Percentiles rank a stretch among this genome's conserved stretches.
phyloP scores from a whole-genome alignment of 2,329 filamentous ascomycete species.

The Seiridium unicorne region DNA sequence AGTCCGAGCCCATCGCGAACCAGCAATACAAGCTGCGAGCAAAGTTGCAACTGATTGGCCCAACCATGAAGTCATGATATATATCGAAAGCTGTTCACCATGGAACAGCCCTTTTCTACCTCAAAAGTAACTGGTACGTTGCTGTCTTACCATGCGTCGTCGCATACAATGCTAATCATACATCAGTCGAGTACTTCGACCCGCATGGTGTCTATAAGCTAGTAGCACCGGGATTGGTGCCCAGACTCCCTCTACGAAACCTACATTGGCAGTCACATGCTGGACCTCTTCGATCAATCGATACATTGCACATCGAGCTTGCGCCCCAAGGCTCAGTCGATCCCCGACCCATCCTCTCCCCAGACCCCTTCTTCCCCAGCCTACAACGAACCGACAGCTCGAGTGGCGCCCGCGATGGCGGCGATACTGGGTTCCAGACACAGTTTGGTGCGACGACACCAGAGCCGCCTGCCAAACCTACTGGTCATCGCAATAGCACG shows the following conservation, averaged over 20 bases:
- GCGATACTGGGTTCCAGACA: constrained; percentile 59
- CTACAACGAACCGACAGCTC: constrained; percentile 27
- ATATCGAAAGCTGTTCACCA: constrained; percentile 38
- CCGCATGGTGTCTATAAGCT: constrained; percentile 85
- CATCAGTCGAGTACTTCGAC: constrained; percentile 89
- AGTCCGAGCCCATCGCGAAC: no score
- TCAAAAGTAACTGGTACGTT: constrained; percentile 73
- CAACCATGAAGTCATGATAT: constrained; percentile 27
- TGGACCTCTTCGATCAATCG: constrained; percentile 88
- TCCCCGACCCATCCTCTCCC: constrained; percentile 34
- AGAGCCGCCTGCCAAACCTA: constrained; percentile 31
- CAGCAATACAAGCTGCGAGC: no score
- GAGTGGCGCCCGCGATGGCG: constrained; percentile 47
- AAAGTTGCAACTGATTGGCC: background rate
- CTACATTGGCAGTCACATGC: constrained; percentile 96
- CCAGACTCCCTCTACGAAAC: constrained; percentile 82
- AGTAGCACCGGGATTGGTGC: constrained; percentile 72
- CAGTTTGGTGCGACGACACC: constrained; percentile 38
- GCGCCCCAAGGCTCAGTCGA: constrained; percentile 57
- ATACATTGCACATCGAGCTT: constrained; percentile 87
- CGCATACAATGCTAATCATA: constrained; percentile 10
- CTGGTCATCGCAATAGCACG: constrained; percentile 30
- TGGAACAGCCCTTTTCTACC: constrained; percentile 68
- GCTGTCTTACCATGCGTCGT: constrained; percentile 7
- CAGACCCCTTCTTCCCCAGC: constrained; percentile 32